These are phyloP conservation scores for Pulveroboletus sp. DNA, from an alignment of 768 basidiomycete genomes.

Conservation along the genomic window DNA sequence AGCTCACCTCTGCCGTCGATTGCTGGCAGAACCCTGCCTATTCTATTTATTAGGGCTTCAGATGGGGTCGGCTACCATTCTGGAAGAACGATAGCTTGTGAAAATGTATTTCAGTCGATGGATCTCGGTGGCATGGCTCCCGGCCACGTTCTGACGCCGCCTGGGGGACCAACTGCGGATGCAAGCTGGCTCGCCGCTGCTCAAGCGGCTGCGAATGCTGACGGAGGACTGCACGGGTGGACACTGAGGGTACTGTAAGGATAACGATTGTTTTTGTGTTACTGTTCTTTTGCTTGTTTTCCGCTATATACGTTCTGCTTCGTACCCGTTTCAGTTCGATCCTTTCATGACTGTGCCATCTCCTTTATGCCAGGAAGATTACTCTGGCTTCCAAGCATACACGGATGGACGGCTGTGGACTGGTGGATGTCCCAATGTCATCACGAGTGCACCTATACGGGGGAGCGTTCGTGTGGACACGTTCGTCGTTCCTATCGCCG, in stretches of 20 bases:
- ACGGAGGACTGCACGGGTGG: conserved; percentile 71
- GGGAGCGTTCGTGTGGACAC: conserved; percentile 9
- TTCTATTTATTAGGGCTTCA: conserved; percentile 74
- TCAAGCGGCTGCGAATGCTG: conserved; percentile 60
- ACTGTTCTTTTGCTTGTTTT: conserved; percentile 27
- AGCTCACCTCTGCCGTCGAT: conserved; percentile 45
- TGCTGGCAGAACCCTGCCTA: conserved; percentile 63
- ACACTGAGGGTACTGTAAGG: conserved; percentile 71
- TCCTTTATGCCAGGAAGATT: conserved; percentile 4
- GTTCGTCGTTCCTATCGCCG: conserved; percentile 19
- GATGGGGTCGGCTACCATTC: conserved; percentile 92
- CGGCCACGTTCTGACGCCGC: conserved; percentile 42
- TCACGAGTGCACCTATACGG: neutral
- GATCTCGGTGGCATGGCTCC: conserved; percentile 50
- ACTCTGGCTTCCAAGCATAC: conserved; percentile 5
- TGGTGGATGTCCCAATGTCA: conserved; percentile 27
- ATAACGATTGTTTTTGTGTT: conserved; percentile 17
- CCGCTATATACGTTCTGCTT: conserved; percentile 25
- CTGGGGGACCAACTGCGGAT: conserved; percentile 45
- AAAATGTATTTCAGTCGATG: conserved; percentile 71
- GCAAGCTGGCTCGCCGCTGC: conserved; percentile 72
- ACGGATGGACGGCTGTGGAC: conserved; percentile 6
- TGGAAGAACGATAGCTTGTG: conserved; percentile 76
- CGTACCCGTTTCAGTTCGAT: conserved; percentile 6
- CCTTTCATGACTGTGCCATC: conserved; percentile 2